Conservation (phyloP, 1,284 basidiomycete genomes). For the Neolentinus lepideus region DNA sequence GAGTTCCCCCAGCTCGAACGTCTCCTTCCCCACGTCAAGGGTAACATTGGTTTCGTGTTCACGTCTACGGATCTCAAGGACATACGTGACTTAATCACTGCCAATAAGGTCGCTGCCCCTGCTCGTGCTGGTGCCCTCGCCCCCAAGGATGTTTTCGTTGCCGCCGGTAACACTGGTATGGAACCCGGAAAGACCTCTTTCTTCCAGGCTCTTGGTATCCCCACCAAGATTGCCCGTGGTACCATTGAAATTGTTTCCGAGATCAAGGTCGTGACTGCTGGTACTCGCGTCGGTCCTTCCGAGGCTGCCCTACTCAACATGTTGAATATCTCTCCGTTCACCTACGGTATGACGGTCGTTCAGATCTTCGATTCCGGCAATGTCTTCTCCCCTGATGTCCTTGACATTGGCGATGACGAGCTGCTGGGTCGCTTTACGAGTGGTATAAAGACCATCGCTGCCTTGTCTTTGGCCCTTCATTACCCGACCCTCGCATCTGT, state of each 20-base stretch:
- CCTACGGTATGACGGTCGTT: conserved; percentile 96
- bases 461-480: conserved; percentile 91
- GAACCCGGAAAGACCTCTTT: conserved; percentile 99
- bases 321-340: conserved; percentile 98
- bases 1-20: conserved; percentile 95
- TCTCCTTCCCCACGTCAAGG: conserved; percentile 91
- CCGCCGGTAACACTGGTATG: conserved; percentile 99
- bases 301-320: conserved; percentile 99
- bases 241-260: conserved; percentile 99
- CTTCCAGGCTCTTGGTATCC: conserved; percentile 99
- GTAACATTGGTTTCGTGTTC: conserved; percentile 99
- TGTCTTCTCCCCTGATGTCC: conserved; percentile 84
- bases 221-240: conserved; percentile 99
- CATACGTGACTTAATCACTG: conserved; percentile 83
- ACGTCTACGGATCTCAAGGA: conserved; percentile 92
- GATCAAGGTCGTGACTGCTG: conserved; percentile 90
- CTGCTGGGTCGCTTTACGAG: conserved; percentile 88
- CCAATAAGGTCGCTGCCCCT: conserved; percentile 98
- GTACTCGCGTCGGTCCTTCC: conserved; percentile 92
- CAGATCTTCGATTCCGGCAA: conserved; percentile 93
- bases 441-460: conserved; percentile 93
- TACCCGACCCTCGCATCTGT: conserved; percentile 96
- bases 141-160: conserved; percentile 87
- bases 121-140: conserved; percentile 97
- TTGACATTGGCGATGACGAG: conserved; percentile 90